Base-by-base conservation (phyloP, 768 basidiomycete species). In the Cystobasidium ongulense region DNA sequence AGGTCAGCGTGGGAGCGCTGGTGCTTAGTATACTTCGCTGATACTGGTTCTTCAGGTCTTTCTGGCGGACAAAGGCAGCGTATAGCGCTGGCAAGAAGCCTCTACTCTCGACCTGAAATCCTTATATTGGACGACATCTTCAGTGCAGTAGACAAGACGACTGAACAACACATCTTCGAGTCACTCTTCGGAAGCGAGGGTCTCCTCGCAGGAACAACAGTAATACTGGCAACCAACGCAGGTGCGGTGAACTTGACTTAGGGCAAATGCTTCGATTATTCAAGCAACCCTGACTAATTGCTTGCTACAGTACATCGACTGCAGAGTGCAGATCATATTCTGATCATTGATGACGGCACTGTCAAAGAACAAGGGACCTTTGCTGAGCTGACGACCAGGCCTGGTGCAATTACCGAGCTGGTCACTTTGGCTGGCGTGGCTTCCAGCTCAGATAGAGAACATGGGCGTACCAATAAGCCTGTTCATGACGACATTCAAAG, bases 81-180 rank as follows among this genome's bases (percentile, higher is more conserved):
- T 8, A 62, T 75, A 29, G 74, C 74, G 1, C 74, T 75, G 17
- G 71, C 71, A 18, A 39, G 74, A 23, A 57, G 54, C n/a, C 53
- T 75, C 1, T 75, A 75, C 25, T 53, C 74, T 17, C 38, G 63
- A 62, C 72, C 72, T 1, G 72, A 73, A 17, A n/a, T 71, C 7
- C 38, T 73, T 29, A 36, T 75, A 13, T 38, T 73, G 33, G 74
- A 75, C 53, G 74, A 75, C 33, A 38, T 75, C n/a, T 75, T 75
- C 72, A 75, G 74, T 38, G 74, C 74, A 18, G 31, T 75, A 4
- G 74, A 75, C 53, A 53, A 46, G 57, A 70, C 21, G 29, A 75
- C 74, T 13, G 74, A 75, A 73, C 23, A 46, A 8, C 74, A 75
- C 41, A 59, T 75, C 13, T 75, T 57, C 39, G 18, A 59, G 8